Percentiles rank a stretch among this genome's conserved stretches.
phyloP scores from a whole-genome alignment of 1,284 basidiomycete species.

The Psilocybe mexicana region DNA sequence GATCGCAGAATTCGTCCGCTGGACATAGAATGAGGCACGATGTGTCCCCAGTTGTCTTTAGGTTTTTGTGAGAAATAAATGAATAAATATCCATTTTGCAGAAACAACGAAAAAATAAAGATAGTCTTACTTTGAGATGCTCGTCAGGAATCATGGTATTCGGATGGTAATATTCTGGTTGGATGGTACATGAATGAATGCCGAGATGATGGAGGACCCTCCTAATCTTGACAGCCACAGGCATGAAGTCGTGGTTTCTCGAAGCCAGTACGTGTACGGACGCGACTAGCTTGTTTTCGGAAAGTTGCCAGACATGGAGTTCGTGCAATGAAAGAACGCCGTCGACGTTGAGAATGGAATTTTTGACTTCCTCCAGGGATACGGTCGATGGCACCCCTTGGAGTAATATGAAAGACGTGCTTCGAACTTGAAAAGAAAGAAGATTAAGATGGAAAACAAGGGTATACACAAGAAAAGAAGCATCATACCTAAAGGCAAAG shows the following conservation, averaged over 20 bases:
- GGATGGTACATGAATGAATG: slow-evolving; percentile 93
- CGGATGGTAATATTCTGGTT: slow-evolving; percentile 69
- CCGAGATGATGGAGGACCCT: slow-evolving; percentile 86
- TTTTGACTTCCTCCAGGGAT: slow-evolving; percentile 84
- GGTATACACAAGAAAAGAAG: background rate
- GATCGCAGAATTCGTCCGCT: slow-evolving; percentile 64
- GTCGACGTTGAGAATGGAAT: slow-evolving; percentile 76
- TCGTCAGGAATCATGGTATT: slow-evolving; percentile 43
- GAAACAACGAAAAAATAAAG: background rate
- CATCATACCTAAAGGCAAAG: slow-evolving; percentile 83
- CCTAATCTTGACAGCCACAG: slow-evolving; percentile 82
- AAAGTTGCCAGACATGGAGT: slow-evolving; percentile 92
- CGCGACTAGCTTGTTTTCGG: slow-evolving; percentile 81
- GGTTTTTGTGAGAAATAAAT: background rate
- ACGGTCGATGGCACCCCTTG: slow-evolving; percentile 93
- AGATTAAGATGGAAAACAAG: background rate
- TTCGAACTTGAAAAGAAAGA: slow-evolving; percentile 58
- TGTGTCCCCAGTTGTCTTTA: slow-evolving; percentile 43
- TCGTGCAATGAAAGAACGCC: slow-evolving; percentile 95
- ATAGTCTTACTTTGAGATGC: slow-evolving; percentile 39
- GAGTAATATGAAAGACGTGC: slow-evolving; percentile 94
- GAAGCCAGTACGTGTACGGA: slow-evolving; percentile 94
- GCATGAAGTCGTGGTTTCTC: slow-evolving; percentile 86
- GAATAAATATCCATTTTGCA: slow-evolving; percentile 1
- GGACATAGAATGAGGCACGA: slow-evolving; percentile 57